A percentile compares a stretch with the other conserved stretches of the same genome.
Evolutionary conservation across 345 rosid genomes (phyloP).

Genomic region (Syzygium aqueum): DNA sequence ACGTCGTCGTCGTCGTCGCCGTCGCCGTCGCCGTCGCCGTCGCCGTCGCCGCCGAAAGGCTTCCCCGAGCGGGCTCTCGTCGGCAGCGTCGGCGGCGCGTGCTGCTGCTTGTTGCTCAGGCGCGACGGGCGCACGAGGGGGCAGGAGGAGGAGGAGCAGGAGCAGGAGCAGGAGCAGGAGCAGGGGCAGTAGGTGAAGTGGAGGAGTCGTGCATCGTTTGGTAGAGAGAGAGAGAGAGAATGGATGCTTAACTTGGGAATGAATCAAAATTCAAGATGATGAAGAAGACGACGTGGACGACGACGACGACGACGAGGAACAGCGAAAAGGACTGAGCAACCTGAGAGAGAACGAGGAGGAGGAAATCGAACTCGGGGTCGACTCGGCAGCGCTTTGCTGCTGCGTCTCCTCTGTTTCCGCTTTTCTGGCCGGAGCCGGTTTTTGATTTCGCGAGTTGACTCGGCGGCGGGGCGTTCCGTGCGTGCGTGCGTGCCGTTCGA

Average conservation of each 20-base stretch:
- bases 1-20: not conserved
- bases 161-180: not conserved
- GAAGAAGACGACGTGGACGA: not conserved
- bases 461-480: not conserved
- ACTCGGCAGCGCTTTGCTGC: no score
- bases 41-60: not conserved
- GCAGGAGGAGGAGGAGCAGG: not conserved
- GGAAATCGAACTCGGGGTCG: not conserved
- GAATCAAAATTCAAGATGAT: not conserved
- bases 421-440: no score
- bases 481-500: not conserved
- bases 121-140: not conserved
- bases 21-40: constrained; percentile 6
- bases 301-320: not conserved
- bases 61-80: not conserved
- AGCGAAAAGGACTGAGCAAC: not conserved
- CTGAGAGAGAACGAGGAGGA: not conserved
- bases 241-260: not conserved
- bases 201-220: not conserved
- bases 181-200: not conserved
- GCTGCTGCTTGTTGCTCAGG: not conserved
- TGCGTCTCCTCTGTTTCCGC: no score
- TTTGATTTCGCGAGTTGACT: not conserved
- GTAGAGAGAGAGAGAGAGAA: not conserved
- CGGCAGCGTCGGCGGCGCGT: not conserved